Base-by-base conservation (phyloP, 441 rosid genomes). In the Jatropha podagrica region DNA sequence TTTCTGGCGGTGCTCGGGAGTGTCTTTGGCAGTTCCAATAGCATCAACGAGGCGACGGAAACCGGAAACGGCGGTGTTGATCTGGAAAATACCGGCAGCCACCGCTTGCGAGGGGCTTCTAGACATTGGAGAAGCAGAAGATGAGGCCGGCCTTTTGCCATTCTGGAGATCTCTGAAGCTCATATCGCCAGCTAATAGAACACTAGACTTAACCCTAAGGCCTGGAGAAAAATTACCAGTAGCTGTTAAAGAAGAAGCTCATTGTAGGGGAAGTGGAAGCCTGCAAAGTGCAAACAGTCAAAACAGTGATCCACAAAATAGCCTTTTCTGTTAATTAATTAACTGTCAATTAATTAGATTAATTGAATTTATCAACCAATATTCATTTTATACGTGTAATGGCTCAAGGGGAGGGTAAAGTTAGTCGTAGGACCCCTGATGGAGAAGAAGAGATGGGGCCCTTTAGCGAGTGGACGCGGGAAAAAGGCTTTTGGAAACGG, bases 81-180 rank as follows among this genome's bases (percentile, higher is more conserved):
- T 89, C 83, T 89, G 93, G 85, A 91, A 91, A 76, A 91, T 91
- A 13, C 88, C 88, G 23, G 91, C 87, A 38, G 93, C 89, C 40
- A 90, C 88, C 3, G 85, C 84, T 73, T 90, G 95, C 9, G 92
- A 85, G 17, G 91, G 88, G 81, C 72, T 83, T 80, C 81, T 84
- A 20, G 85, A 72, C 63, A 69, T 52, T 38, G 83, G 46, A 4
- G 80, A 74, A 7, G 82, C 38, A 5, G 86, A 79, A 52, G 59
- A 72, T 0, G 87, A 67, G 23, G 85, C 68, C 17, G 88, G 75
- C 49, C 80, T 74, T 26, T 56, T 82, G 13, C 80, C 88, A 73
- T 69, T 75, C 76, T 83, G 82, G 20, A 87, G 56, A 83, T 88
- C 91, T 55, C 86, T 91, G 81, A 90, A 86, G 78, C 95, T 90